Conservation (phyloP, 495 filamentous ascomycete species). For the Xylaria grammica region DNA sequence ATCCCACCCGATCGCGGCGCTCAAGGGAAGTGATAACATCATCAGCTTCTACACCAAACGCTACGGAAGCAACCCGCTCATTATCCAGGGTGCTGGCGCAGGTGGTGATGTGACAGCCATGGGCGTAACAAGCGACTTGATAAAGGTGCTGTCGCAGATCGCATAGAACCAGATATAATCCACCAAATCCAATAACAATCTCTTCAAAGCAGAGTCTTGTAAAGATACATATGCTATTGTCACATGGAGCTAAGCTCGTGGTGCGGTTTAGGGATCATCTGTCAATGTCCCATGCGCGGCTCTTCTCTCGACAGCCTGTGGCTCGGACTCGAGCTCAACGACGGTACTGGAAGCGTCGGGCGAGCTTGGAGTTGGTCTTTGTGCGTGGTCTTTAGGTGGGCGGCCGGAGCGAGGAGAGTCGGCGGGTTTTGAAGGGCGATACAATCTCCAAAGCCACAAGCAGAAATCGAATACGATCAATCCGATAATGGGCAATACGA, state of each 20-base stretch:
- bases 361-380: conserved; percentile 3
- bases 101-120: conserved; percentile 95
- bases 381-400: conserved; percentile 19
- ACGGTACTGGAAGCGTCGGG: conserved; percentile 24
- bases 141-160: conserved; percentile 73
- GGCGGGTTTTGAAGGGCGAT: conserved; percentile 24
- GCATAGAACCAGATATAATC: conserved; percentile 21
- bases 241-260: not conserved
- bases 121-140: conserved; percentile 87
- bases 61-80: conserved; percentile 86
- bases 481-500: conserved; percentile 34
- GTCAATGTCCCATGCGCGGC: not conserved
- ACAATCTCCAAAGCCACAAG: conserved; percentile 52
- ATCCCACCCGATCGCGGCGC: conserved; percentile 83
- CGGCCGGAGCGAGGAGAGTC: conserved; percentile 26
- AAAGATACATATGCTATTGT: conserved; percentile 10
- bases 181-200: conserved; percentile 16
- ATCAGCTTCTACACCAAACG: conserved; percentile 97
- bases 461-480: conserved; percentile 47
- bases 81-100: conserved; percentile 93
- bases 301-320: conserved; percentile 2
- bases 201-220: conserved; percentile 23
- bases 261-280: conserved; percentile 12
- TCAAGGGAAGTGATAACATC: conserved; percentile 97
- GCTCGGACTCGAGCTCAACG: conserved; percentile 18